A percentile compares a stretch with the other conserved stretches of the same genome.
These are phyloP conservation scores for Aphanomyces astaci DNA, from an alignment of 352 stramenopile species.

Conservation along the genomic window DNA sequence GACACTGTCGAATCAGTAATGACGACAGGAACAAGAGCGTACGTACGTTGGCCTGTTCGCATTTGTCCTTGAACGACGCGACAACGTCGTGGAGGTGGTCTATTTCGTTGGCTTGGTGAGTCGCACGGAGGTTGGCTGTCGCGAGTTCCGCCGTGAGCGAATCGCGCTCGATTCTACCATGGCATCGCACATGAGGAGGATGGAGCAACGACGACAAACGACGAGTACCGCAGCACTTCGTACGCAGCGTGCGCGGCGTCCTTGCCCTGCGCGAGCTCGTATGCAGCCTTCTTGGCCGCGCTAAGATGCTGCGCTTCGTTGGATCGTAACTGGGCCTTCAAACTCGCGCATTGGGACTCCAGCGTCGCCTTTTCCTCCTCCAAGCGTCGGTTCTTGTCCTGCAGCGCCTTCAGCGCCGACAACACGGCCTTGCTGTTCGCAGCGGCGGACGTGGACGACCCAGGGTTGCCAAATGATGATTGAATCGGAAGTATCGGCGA, in stretches of 20 bases:
- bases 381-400: constrained; percentile 66
- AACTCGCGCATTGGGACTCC: constrained; percentile 49
- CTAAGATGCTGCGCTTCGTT: constrained; percentile 8
- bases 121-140: constrained; percentile 38
- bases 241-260: constrained; percentile 57
- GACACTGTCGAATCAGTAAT: constrained; percentile 30
- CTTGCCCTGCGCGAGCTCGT: constrained; percentile 59
- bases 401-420: constrained; percentile 63
- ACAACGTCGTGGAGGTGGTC: constrained; percentile 44
- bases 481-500: neutral
- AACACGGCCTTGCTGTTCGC: constrained; percentile 62
- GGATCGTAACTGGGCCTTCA: constrained; percentile 44
- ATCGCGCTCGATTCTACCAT: constrained; percentile 39
- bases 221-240: constrained; percentile 36
- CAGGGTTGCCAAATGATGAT: neutral
- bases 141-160: constrained; percentile 52
- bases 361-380: constrained; percentile 56
- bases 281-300: constrained; percentile 47
- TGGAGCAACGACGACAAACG: neutral
- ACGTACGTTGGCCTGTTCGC: constrained; percentile 24
- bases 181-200: too few relatives aligned
- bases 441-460: constrained; percentile 11
- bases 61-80: constrained; percentile 44
- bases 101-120: constrained; percentile 38
- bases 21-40: constrained; percentile 25